These are phyloP conservation scores for Musa troglodytarum DNA, from an alignment of 176 grass and related monocot genomes.

Conservation along the genomic window DNA sequence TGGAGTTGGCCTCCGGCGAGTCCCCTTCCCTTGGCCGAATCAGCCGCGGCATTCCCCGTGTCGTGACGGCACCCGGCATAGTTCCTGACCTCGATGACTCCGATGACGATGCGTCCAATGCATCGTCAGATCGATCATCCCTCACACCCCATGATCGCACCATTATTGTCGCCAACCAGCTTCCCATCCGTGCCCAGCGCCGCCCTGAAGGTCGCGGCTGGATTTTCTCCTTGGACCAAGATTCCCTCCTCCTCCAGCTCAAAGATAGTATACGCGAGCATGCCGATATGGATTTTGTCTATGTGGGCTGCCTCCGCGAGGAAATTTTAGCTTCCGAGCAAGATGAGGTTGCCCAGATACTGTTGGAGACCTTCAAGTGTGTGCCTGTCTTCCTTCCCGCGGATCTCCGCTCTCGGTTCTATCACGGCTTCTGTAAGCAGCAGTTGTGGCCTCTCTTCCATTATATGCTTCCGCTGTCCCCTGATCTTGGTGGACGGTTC, in stretches of 20 bases:
- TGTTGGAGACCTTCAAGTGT: slow-evolving; percentile 63
- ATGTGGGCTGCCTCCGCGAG: slow-evolving; percentile 66
- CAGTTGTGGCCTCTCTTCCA: slow-evolving; percentile 99
- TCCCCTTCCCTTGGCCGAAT: slow-evolving; percentile 36
- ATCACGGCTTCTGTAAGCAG: slow-evolving; percentile 96
- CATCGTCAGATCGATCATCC: slow-evolving; percentile 42
- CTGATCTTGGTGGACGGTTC: slow-evolving; percentile 81
- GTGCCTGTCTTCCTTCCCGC: slow-evolving; percentile 71
- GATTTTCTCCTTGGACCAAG: slow-evolving; percentile 69
- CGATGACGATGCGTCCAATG: slow-evolving; percentile 27
- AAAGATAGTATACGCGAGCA: slow-evolving; percentile 53
- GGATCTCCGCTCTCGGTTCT: slow-evolving; percentile 63
- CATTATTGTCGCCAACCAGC: slow-evolving; percentile 95
- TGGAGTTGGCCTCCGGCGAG: slow-evolving; percentile 66
- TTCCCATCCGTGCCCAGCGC: slow-evolving; percentile 52
- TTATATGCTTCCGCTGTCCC: slow-evolving; percentile 95
- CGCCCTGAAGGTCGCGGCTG: slow-evolving; percentile 24
- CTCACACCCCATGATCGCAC: slow-evolving; percentile 48
- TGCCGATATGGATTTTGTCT: slow-evolving; percentile 67
- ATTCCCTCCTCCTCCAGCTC: slow-evolving; percentile 78
- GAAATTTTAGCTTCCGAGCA: slow-evolving; percentile 60
- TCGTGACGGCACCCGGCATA: slow-evolving; percentile 67
- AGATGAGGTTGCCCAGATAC: slow-evolving; percentile 53
- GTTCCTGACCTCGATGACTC: slow-evolving; percentile 70
- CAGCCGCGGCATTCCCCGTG: slow-evolving; percentile 53